Conservation (phyloP, 306 rosid genomes). For the Boehmeria nivea region DNA sequence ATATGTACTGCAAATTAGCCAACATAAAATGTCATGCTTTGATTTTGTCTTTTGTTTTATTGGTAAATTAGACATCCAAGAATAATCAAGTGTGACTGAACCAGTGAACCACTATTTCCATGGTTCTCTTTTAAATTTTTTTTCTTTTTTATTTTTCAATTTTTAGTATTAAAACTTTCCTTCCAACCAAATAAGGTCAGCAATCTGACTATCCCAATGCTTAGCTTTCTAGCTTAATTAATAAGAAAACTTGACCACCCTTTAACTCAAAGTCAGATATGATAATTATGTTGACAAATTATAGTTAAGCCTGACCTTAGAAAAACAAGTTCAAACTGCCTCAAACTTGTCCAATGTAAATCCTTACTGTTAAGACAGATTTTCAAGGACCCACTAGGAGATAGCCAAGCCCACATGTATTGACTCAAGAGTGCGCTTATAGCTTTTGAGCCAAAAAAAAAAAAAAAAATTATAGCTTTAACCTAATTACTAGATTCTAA, state of each 20-base stretch:
- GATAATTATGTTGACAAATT: slow-evolving; percentile 1
- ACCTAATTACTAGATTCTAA: background rate
- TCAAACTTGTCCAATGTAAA: background rate
- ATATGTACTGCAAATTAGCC: background rate
- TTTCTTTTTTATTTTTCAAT: background rate
- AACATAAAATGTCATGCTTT: slow-evolving; percentile 2
- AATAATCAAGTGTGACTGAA: background rate
- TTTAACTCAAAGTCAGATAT: background rate
- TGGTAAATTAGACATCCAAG: background rate
- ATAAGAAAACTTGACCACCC: background rate
- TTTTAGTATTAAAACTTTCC: background rate
- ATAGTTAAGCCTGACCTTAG: background rate
- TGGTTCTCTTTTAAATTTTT: background rate
- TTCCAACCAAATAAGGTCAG: background rate
- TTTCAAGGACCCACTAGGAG: background rate
- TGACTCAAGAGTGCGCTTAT: background rate
- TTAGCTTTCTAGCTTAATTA: background rate
- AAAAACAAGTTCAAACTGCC: background rate
- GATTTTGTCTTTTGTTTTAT: background rate
- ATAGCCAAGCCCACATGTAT: slow-evolving; percentile 5
- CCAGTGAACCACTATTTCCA: slow-evolving; percentile 4
- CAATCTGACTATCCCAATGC: background rate
- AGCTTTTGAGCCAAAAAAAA: too few species aligned
- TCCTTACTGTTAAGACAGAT: too few species aligned
- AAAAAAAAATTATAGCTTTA: background rate